Evolutionary conservation across 306 rosid species (phyloP), one percentile per base, ranked within the genome.

Genomic region (Geum urbanum): DNA sequence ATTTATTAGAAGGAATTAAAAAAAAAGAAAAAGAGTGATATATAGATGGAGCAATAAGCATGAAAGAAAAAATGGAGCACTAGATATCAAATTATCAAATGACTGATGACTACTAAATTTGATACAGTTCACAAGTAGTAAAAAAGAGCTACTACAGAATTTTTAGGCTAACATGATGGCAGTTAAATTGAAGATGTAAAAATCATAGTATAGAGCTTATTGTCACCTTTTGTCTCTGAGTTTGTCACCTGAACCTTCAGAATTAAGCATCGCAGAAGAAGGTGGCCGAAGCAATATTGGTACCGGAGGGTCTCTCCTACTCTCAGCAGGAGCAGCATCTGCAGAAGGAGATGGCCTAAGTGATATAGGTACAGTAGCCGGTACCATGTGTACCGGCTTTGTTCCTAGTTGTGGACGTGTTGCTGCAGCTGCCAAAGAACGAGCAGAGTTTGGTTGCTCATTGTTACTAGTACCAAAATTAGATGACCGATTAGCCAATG

Each of bases 151-250:
- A 11, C 39, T 12, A 32, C 37, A 32, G 37, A 32, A 32, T 32
- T 32, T 32, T 32, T 32, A 10, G 37, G 20, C 39, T 56, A 11
- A 22, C 57, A 52, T 52, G 27, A 18, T 52, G 24, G 18, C 5
- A 52, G 19, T 18, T 10, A 6, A 58, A 32, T 3, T 13, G 19
- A 53, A 52, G 41, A 69, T 55, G 15, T 44, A n/a, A 10, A 53
- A 10, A 53, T 37, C 24, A 22, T 18, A 54, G 56, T 18, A 14
- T n/a, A 46, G 9, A 11, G 32, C n/a, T 35, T 45, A 22, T 14
- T 44, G 57, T 27, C 63, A 88, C 98, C 97, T 85, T 77, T 81
- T 88, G 64, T 88, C 99, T 86, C 74, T 88, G 58, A 46, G 79
- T 52, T 35, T 14, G n/a, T 86, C 89, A 8, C 60, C 15, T 22